Conservation (phyloP, 305 asterid species). For the Fraxinus sp. region DNA sequence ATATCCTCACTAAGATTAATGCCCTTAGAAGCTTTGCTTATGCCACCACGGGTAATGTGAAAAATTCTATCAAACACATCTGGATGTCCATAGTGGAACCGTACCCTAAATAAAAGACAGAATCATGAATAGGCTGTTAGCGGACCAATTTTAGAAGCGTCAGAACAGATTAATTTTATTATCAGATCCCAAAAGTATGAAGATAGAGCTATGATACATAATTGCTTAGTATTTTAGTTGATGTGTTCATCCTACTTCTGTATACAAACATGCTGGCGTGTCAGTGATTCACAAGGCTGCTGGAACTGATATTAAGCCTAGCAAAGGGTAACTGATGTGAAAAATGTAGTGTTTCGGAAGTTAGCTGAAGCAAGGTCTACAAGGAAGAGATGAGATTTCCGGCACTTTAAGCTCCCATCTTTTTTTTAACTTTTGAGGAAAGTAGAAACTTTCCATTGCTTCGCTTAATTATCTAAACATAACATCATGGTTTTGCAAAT, state of each 20-base stretch:
- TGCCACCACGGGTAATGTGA: slow-evolving; percentile 96
- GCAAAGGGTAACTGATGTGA: not conserved
- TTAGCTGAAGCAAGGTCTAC: not conserved
- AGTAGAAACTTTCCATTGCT: slow-evolving; percentile 3
- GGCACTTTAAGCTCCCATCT: not conserved
- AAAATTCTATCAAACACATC: slow-evolving; percentile 82
- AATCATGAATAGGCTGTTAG: slow-evolving; percentile 3
- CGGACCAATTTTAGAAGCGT: slow-evolving; percentile 14
- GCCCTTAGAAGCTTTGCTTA: slow-evolving; percentile 91
- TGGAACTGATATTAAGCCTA: not conserved
- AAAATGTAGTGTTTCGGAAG: not conserved
- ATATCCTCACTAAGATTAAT: slow-evolving; percentile 95
- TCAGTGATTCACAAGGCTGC: not conserved
- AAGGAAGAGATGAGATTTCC: not conserved
- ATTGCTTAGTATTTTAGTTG: not conserved
- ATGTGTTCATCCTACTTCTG: not conserved
- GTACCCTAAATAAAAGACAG: slow-evolving; percentile 52
- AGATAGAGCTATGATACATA: not conserved
- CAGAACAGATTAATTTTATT: not conserved
- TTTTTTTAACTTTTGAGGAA: not conserved
- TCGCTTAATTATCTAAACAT: not conserved
- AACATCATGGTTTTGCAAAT: slow-evolving; percentile 2
- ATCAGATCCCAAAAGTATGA: not conserved
- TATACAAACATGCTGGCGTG: not conserved
- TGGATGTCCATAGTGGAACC: slow-evolving; percentile 49